phyloP scores from a whole-genome alignment of 1,139 yeast genomes.

The Tardiomyces depauwii region DNA sequence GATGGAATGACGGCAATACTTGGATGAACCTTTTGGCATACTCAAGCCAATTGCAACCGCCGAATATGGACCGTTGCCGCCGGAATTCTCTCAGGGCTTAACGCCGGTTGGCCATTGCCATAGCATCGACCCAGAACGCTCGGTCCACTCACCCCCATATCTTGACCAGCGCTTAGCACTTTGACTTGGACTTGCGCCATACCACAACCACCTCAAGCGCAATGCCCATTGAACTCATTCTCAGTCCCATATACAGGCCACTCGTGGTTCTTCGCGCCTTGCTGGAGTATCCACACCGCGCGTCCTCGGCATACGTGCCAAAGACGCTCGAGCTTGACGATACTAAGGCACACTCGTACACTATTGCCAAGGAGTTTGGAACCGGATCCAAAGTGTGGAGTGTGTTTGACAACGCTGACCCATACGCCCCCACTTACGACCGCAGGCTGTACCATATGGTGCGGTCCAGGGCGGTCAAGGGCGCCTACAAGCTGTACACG shows the following conservation, averaged over 20 bases:
- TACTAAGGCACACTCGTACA: conserved; percentile 28
- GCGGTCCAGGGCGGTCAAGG: conserved; percentile 53
- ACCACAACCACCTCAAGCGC: conserved; percentile 3
- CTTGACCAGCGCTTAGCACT: no score
- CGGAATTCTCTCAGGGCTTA: no score
- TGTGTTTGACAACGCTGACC: conserved; percentile 38
- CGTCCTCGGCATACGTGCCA: conserved; percentile 46
- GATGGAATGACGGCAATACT: no score
- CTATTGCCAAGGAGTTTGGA: conserved; percentile 43
- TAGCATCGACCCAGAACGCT: no score
- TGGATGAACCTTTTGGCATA: no score
- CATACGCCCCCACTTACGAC: conserved; percentile 13
- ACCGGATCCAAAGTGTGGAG: conserved; percentile 46
- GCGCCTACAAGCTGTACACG: conserved; percentile 49
- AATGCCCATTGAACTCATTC: conserved; percentile 50
- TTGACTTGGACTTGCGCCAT: no score
- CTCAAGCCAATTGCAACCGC: no score
- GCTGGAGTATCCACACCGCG: conserved; percentile 46
- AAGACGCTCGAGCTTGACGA: conserved; percentile 34
- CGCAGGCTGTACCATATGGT: conserved; percentile 40
- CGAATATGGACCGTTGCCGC: no score
- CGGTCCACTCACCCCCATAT: no score
- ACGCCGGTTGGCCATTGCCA: no score
- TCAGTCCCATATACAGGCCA: conserved; percentile 51
- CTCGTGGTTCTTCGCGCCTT: conserved; percentile 43